These are phyloP conservation scores for Suillus clintonianus DNA, from an alignment of 768 basidiomycete genomes.

Conservation along the genomic window DNA sequence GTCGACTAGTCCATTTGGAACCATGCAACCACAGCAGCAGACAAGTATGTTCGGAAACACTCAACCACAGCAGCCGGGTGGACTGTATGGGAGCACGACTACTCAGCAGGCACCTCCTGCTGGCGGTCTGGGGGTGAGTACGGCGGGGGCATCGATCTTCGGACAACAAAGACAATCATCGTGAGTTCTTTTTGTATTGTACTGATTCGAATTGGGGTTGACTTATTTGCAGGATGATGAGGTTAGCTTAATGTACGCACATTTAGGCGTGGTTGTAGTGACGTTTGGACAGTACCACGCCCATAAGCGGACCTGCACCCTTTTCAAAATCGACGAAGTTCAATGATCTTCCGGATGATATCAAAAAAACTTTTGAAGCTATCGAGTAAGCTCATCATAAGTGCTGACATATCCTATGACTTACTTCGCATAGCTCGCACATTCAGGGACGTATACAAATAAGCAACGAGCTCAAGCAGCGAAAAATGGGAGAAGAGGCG, in stretches of 20 bases:
- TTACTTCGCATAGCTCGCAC: slow-evolving; percentile 46
- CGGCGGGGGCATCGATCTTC: slow-evolving; percentile 19
- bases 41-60: slow-evolving; percentile 16
- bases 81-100: slow-evolving; percentile 29
- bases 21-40: slow-evolving; percentile 16
- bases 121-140: slow-evolving; percentile 4
- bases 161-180: slow-evolving; percentile 34
- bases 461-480: slow-evolving; percentile 74
- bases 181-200: slow-evolving; percentile 16
- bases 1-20: slow-evolving; percentile 23
- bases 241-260: slow-evolving; percentile 14
- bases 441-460: slow-evolving; percentile 82
- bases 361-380: slow-evolving; percentile 62
- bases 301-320: slow-evolving; percentile 26
- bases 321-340: slow-evolving; percentile 67
- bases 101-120: slow-evolving; percentile 5
- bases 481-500: slow-evolving; percentile 75
- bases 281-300: slow-evolving; percentile 24
- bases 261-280: neutral
- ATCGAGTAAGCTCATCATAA: slow-evolving; percentile 58
- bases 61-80: slow-evolving; percentile 16
- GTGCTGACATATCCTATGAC: slow-evolving; percentile 1
- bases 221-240: slow-evolving; percentile 23
- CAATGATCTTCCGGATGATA: slow-evolving; percentile 75
- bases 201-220: neutral